These are phyloP conservation scores for Phytopythium cucurbitacearum DNA, from an alignment of 352 stramenopile genomes.

Conservation along the genomic window DNA sequence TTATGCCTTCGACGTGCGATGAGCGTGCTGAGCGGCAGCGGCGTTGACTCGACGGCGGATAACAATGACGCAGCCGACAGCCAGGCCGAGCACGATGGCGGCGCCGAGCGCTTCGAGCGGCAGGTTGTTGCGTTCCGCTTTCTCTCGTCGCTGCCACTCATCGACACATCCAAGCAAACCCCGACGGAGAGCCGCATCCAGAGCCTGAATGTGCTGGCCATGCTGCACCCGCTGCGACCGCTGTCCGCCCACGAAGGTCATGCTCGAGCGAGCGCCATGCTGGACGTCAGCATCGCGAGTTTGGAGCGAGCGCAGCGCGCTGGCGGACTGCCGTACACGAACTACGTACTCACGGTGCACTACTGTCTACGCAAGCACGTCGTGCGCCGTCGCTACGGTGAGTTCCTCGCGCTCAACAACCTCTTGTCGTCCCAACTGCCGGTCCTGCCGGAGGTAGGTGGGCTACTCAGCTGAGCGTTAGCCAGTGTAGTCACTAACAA, in stretches of 20 bases:
- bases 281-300: slow-evolving; percentile 52
- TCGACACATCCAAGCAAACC: slow-evolving; percentile 31
- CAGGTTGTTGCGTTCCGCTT: slow-evolving; percentile 67
- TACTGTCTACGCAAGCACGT: slow-evolving; percentile 68
- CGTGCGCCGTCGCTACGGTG: slow-evolving; percentile 58
- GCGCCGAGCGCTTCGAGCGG: slow-evolving; percentile 40
- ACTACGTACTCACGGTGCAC: slow-evolving; percentile 68
- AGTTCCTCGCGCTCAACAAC: slow-evolving; percentile 48
- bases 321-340: slow-evolving; percentile 59
- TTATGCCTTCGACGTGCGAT: slow-evolving; percentile 42
- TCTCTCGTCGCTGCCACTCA: slow-evolving; percentile 46
- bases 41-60: slow-evolving; percentile 7
- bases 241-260: slow-evolving; percentile 10
- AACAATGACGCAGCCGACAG: slow-evolving; percentile 1
- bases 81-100: slow-evolving; percentile 9
- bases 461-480: too few species aligned
- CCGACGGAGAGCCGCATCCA: neutral
- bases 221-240: slow-evolving; percentile 38
- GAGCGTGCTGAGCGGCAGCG: slow-evolving; percentile 6
- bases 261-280: slow-evolving; percentile 47
- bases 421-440: slow-evolving; percentile 40
- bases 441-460: slow-evolving; percentile 37
- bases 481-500: neutral
- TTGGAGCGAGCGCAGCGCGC: slow-evolving; percentile 61
- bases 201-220: slow-evolving; percentile 21